Evolutionary conservation across 2,329 filamentous ascomycete genomes (phyloP).

Genomic region (Fusarium sp.): DNA sequence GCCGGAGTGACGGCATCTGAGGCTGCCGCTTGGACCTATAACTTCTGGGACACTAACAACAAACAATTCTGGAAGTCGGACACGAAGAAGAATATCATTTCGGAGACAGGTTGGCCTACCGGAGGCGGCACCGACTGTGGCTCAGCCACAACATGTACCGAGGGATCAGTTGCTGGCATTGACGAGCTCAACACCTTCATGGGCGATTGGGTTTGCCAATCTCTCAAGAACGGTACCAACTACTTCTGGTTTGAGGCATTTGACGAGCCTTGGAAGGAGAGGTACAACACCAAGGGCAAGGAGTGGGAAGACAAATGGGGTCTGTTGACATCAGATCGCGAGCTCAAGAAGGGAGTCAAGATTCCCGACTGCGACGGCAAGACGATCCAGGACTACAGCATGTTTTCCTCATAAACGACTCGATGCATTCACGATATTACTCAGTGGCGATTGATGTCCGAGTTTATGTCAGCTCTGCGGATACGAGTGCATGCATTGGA

Average conservation of each 20-base stretch:
- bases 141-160: conserved; percentile 60
- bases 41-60: conserved; percentile 81
- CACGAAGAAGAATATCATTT: conserved; percentile 77
- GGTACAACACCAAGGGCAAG: conserved; percentile 73
- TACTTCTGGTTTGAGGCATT: conserved; percentile 99
- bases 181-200: conserved; percentile 87
- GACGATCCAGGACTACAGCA: conserved; percentile 56
- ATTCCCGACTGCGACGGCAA: conserved; percentile 89
- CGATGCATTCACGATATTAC: neutral
- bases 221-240: conserved; percentile 82
- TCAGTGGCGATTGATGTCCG: conserved; percentile 1
- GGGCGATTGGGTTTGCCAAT: conserved; percentile 83
- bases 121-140: conserved; percentile 84
- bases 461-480: conserved; percentile 5
- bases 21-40: conserved; percentile 82
- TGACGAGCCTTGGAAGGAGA: conserved; percentile 93
- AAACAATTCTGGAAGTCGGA: conserved; percentile 71
- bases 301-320: conserved; percentile 98
- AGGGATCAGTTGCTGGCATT: conserved; percentile 80
- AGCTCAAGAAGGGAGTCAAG: conserved; percentile 82
- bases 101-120: conserved; percentile 92
- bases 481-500: conserved; percentile 17
- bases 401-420: conserved; percentile 17
- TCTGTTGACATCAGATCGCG: conserved; percentile 83
- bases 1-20: conserved; percentile 74